Conservation (phyloP, 108 stramenopile species). For the Conticribra guillardii region DNA sequence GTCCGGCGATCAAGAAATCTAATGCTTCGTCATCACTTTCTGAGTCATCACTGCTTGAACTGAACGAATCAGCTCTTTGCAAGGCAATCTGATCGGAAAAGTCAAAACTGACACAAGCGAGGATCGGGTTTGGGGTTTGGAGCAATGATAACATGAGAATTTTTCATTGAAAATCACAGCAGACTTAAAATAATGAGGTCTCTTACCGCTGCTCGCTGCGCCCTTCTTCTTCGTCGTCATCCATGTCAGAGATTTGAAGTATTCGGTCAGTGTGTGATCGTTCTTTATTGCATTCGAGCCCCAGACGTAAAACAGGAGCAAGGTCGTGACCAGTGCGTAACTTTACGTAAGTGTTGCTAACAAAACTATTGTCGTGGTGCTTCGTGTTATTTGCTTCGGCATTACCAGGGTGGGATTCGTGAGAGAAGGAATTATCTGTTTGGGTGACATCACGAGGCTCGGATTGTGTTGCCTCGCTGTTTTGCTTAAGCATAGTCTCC, state of each 20-base stretch:
- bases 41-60: constrained; percentile 46
- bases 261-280: neutral
- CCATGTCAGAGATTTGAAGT: constrained; percentile 9
- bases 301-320: constrained; percentile 62
- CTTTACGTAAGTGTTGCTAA: constrained; percentile 19
- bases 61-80: constrained; percentile 17
- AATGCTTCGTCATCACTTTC: constrained; percentile 33
- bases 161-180: no score
- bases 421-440: neutral
- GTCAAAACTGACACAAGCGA: constrained; percentile 8
- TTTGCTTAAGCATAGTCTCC: constrained; percentile 8
- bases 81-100: constrained; percentile 8
- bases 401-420: neutral
- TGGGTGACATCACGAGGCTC: constrained; percentile 3
- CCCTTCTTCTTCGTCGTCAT: constrained; percentile 8
- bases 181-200: no score
- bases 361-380: neutral
- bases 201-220: neutral
- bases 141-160: no score
- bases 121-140: no score
- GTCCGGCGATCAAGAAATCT: constrained; percentile 28
- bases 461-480: constrained; percentile 1
- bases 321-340: constrained; percentile 67
- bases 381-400: neutral
- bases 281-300: constrained; percentile 19